Conservation (phyloP, 2,329 filamentous ascomycete species). For the Epichloe uncinata region DNA sequence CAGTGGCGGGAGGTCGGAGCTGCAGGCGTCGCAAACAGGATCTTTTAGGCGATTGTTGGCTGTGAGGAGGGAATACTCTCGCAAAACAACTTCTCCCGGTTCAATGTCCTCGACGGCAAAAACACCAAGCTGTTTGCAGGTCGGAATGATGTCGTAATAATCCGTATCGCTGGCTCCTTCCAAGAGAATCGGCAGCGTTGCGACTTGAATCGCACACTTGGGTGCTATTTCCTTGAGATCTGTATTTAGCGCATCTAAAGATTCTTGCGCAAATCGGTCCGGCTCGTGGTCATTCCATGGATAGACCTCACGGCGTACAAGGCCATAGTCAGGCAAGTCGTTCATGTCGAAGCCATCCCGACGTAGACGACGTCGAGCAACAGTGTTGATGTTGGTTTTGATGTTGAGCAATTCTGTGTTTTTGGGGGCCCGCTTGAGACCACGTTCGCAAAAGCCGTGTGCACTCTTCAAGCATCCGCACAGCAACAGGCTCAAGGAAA, state of each 20-base stretch:
- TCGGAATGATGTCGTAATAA: conserved; percentile 36
- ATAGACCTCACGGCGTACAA: conserved; percentile 56
- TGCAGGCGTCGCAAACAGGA: conserved; percentile 80
- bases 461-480: conserved; percentile 59
- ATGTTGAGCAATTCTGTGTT: conserved; percentile 43
- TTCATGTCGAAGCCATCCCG: conserved; percentile 32
- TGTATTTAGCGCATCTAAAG: conserved; percentile 58
- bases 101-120: conserved; percentile 75
- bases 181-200: conserved; percentile 60
- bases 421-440: conserved; percentile 38
- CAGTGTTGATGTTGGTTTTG: conserved; percentile 38
- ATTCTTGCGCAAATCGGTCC: conserved; percentile 56
- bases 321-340: conserved; percentile 53
- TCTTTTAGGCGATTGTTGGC: conserved; percentile 83
- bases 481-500: conserved; percentile 45
- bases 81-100: conserved; percentile 62
- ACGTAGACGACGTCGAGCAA: conserved; percentile 36
- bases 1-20: conserved; percentile 53
- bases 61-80: conserved; percentile 75
- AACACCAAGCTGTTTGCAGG: conserved; percentile 69
- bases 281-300: conserved; percentile 57
- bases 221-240: conserved; percentile 58
- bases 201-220: conserved; percentile 66
- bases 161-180: conserved; percentile 38
- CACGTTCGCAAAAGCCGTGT: conserved; percentile 49